A percentile compares a stretch with the other conserved stretches of the same genome.
phyloP scores from a whole-genome alignment of 2,329 filamentous ascomycete genomes.

The Pseudogymnoascus sp. region DNA sequence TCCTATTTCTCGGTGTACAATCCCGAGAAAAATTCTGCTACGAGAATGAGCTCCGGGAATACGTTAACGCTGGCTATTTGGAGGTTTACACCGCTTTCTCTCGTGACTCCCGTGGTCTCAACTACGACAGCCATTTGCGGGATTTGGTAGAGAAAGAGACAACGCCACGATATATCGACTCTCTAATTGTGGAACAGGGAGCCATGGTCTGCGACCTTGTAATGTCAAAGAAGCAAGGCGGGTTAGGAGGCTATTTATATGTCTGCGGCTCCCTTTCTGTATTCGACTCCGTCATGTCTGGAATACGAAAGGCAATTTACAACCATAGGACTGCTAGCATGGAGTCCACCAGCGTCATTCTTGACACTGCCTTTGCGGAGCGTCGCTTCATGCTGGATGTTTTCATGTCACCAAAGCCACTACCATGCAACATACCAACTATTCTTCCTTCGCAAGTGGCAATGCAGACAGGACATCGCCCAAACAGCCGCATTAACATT shows the following conservation, averaged over 20 bases:
- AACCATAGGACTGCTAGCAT: constrained; percentile 45
- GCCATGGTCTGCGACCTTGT: constrained; percentile 45
- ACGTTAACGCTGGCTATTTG: constrained; percentile 41
- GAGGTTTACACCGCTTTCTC: constrained; percentile 49
- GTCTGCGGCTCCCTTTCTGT: constrained; percentile 43
- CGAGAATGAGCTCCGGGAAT: constrained; percentile 41
- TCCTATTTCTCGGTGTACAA: constrained; percentile 46
- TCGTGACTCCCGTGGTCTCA: constrained; percentile 40
- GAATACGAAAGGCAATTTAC: constrained; percentile 49
- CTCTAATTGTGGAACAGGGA: constrained; percentile 44
- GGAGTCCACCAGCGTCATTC: constrained; percentile 42
- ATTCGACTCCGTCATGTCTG: constrained; percentile 49
- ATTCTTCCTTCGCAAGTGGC: constrained; percentile 45
- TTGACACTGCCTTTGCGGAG: constrained; percentile 48
- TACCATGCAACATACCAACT: constrained; percentile 43
- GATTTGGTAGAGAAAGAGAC: constrained; percentile 44
- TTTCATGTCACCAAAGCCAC: constrained; percentile 48
- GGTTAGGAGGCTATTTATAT: constrained; percentile 42
- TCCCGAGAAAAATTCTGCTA: constrained; percentile 46
- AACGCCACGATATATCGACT: constrained; percentile 45
- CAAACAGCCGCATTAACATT: constrained; percentile 42
- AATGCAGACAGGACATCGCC: constrained; percentile 43
- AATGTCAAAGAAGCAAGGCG: constrained; percentile 50
- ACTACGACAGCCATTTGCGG: constrained; percentile 34
- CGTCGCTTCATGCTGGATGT: constrained; percentile 50